A percentile compares a stretch with the other conserved stretches of the same genome.
Conservation (phyloP, 179 eudicot species). For the Beta macrorhiza region DNA sequence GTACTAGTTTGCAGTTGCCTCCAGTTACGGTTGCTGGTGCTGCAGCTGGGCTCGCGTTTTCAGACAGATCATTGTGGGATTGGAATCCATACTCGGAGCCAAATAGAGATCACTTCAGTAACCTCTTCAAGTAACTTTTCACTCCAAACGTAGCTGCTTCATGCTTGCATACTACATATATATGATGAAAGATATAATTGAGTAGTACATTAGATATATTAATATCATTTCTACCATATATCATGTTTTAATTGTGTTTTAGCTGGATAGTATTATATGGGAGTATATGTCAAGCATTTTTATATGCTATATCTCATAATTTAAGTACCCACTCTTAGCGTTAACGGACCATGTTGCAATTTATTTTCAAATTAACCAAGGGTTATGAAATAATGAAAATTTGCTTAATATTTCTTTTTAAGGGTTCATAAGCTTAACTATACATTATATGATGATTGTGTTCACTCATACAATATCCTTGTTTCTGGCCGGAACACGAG, state of each 20-base stretch:
- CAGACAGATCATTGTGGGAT: conserved; percentile 60
- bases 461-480: too few relatives aligned
- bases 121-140: conserved; percentile 29
- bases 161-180: conserved; percentile 4
- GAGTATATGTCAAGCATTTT: background rate
- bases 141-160: background rate
- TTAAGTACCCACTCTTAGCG: background rate
- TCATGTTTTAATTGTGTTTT: conserved; percentile 1
- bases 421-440: background rate
- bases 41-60: conserved; percentile 16
- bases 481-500: too few relatives aligned
- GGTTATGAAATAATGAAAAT: too few relatives aligned
- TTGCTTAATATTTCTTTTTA: background rate
- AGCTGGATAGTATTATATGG: background rate
- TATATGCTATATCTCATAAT: background rate
- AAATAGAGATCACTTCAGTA: conserved; percentile 42
- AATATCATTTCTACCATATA: background rate
- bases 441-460: background rate
- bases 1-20: conserved; percentile 15
- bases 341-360: background rate
- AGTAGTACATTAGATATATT: background rate
- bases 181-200: background rate
- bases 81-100: conserved; percentile 61
- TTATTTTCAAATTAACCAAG: too few relatives aligned
- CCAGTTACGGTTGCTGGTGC: conserved; percentile 20